Evolutionary conservation across 441 rosid species (phyloP), one percentile per base, ranked within the genome.

Genomic region (Melastoma candidum): DNA sequence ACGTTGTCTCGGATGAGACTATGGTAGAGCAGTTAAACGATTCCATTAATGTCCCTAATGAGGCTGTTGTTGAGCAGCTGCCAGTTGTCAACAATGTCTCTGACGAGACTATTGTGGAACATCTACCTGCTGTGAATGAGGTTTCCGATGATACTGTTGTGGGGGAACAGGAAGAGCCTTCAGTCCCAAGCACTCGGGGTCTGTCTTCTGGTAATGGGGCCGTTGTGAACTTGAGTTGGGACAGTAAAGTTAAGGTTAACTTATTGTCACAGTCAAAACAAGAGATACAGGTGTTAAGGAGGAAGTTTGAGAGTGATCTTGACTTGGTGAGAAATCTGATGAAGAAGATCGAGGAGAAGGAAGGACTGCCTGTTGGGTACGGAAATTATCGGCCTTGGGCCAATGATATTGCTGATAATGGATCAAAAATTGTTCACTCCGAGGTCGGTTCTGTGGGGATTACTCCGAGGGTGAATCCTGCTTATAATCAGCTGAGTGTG

Each of bases 281-380:
- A 54, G 81, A 84, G 73, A 71, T 71, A 62, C 79, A 68, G 6
- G 85, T 76, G 62, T 66, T 86, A 48, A 76, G 85, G 69, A 84
- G 68, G 78, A 93, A 77, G 81, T 78, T 86, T 70, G 85, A 78
- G 71, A 75, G 72, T 48, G 87, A 84, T 75, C 97, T 93, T 56
- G 74, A 65, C 66, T 49, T 70, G 56, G 83, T 93, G 46, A 93
- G 93, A 77, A 77, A 60, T 63, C 69, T 87, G 78, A 90, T 89
- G 68, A 78, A 73, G 76, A 93, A 60, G 73, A 80, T 93, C 65
- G 96, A 93, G 71, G 85, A 73, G 0, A 93, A 77, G 69, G 90
- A 89, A 72, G 74, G 63, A 2, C 77, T 73, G 64, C 67, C 77
- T 66, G 59, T 79, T 39, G 77, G 77, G 58, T 62, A 73, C 17